Evolutionary conservation across 495 filamentous ascomycete species (phyloP).

Genomic region (Rusavskia elegans): DNA sequence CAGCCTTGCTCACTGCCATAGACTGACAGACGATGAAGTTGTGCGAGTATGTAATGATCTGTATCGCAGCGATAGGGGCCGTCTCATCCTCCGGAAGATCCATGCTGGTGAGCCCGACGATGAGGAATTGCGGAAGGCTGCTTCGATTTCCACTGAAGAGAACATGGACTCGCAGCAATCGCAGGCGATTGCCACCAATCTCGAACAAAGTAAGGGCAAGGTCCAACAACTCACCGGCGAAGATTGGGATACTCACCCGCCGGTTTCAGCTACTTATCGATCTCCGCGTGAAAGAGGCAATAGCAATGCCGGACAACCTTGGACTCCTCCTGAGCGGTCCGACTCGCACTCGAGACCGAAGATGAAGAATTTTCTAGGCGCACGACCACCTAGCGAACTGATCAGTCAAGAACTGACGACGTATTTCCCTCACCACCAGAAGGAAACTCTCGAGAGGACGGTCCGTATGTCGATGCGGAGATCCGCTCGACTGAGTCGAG

Average conservation of each 20-base stretch:
- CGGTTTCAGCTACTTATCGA: slow-evolving; percentile 57
- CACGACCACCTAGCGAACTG: slow-evolving; percentile 86
- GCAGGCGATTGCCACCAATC: slow-evolving; percentile 45
- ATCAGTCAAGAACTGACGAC: slow-evolving; percentile 90
- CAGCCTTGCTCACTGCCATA: slow-evolving; percentile 57
- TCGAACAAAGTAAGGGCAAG: slow-evolving; percentile 54
- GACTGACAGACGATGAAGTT: slow-evolving; percentile 69
- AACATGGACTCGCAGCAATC: slow-evolving; percentile 51
- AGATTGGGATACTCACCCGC: slow-evolving; percentile 65
- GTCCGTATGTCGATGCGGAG: slow-evolving; percentile 80
- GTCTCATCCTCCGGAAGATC: slow-evolving; percentile 79
- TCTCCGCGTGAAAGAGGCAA: slow-evolving; percentile 39
- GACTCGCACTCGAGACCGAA: slow-evolving; percentile 34
- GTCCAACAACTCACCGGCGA: slow-evolving; percentile 74
- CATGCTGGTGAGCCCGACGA: slow-evolving; percentile 72
- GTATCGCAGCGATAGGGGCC: slow-evolving; percentile 51
- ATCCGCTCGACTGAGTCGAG: slow-evolving; percentile 76
- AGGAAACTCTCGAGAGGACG: slow-evolving; percentile 84
- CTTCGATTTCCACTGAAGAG: slow-evolving; percentile 70
- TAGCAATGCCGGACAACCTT: slow-evolving; percentile 23
- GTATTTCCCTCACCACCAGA: slow-evolving; percentile 91
- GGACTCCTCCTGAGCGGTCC: slow-evolving; percentile 37
- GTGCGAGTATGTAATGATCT: slow-evolving; percentile 68
- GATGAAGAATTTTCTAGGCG: slow-evolving; percentile 68
- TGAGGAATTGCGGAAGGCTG: slow-evolving; percentile 65